Base-by-base conservation (phyloP, 208 protist species). In the Zelonia costaricensis region DNA sequence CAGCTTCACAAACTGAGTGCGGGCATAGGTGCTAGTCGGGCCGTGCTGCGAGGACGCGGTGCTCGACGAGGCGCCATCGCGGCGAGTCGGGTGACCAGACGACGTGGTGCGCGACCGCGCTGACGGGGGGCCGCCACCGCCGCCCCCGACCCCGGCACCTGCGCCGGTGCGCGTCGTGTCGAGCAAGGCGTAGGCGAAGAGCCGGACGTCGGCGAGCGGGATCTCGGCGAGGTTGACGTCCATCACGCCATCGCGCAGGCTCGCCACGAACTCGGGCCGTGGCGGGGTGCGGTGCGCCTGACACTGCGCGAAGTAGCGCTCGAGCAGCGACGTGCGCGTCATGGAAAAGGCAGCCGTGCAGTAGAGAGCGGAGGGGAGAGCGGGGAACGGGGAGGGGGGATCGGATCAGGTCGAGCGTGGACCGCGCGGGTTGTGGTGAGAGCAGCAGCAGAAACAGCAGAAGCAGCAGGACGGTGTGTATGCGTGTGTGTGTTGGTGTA, bases 251-350 rank as follows among this genome's bases (percentile, higher is more conserved):
- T 68, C 53, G 43, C 59, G 65, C 15, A 82, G 51, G 62, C 72
- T 35, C 22, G 74, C 55, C 22, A 82, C 59, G 54, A 92, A 83
- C 20, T 49, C 70, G 0, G 72, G 49, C 40, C 73, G 80, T 5
- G 81, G 79, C n/a, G 73, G 58, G 0, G 65, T 62, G 35, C 54
- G 73, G 30, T 76, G 79, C 31, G 66, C 60, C 44, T 74, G 51
- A 62, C 81, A 92, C 55, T 84, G 73, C 27, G 61, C 49, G 33
- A 87, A 68, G 60, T 92, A 92, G 27, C 75, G 77, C 22, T 72
- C 57, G 40, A 83, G 47, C 5, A 87, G 43, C 15, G 53, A 48
- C 33, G 39, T 46, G 0, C 56, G 55, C 1, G 61, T 58, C 84
- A 91, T 88, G 12, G 49, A 12, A n/a, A n/a, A n/a, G 35, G 22